phyloP scores from a whole-genome alignment of 805 yeast species.

The Lachancea nothofagi region DNA sequence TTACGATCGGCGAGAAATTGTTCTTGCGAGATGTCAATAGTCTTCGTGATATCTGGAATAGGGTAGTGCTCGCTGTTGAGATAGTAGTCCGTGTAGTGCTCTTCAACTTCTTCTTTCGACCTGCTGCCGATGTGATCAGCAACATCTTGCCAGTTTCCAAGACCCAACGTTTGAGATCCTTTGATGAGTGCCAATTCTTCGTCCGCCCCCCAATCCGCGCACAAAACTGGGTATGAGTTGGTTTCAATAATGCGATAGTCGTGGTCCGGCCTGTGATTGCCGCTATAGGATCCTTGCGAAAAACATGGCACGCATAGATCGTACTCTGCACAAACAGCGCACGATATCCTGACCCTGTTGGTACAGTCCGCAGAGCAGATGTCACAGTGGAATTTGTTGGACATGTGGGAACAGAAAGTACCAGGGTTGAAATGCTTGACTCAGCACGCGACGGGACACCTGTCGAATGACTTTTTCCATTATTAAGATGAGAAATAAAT shows the following conservation, averaged over 20 bases:
- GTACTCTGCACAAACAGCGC: conserved; percentile 90
- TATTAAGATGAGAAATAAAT: too few relatives aligned
- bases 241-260: conserved; percentile 90
- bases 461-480: too few relatives aligned
- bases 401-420: too few relatives aligned
- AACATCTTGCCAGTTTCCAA: conserved; percentile 98
- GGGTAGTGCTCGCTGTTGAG: conserved; percentile 72
- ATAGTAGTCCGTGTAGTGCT: conserved; percentile 73
- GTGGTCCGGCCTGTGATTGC: conserved; percentile 90
- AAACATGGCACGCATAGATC: conserved; percentile 98
- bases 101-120: conserved; percentile 83
- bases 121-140: conserved; percentile 93
- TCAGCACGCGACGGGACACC: too few relatives aligned
- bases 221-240: conserved; percentile 88
- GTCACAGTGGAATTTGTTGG: conserved; percentile 79
- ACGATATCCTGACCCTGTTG: conserved; percentile 78
- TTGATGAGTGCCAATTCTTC: conserved; percentile 85
- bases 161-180: conserved; percentile 85
- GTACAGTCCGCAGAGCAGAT: conserved; percentile 96
- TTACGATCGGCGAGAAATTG: conserved; percentile 66
- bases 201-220: conserved; percentile 95
- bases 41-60: conserved; percentile 75
- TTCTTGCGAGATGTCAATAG: conserved; percentile 60
- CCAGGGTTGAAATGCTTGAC: neutral
- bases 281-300: conserved; percentile 73